Percentiles rank a stretch among this genome's conserved stretches.
Evolutionary conservation across 176 grass and related monocot genomes (phyloP).

Genomic region (Zea luxurians): DNA sequence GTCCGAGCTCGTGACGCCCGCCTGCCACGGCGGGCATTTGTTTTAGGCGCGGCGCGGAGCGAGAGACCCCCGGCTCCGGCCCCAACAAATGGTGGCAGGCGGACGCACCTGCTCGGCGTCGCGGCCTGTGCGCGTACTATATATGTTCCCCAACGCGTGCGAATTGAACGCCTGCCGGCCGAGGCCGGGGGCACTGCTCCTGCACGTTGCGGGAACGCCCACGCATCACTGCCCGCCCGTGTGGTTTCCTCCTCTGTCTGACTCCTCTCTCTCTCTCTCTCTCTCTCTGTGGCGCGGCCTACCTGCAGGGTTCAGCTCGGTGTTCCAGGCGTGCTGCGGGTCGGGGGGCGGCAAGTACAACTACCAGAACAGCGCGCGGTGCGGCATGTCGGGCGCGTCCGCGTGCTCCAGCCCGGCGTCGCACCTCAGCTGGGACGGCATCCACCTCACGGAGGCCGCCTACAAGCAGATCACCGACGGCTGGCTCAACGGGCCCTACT

Average conservation of each 20-base stretch:
- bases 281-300: no score
- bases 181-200: not conserved
- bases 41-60: not conserved
- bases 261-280: not conserved
- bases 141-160: not conserved
- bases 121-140: not conserved
- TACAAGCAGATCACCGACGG: constrained; percentile 65
- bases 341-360: constrained; percentile 64
- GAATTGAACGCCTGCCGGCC: not conserved
- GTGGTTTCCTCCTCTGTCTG: no score
- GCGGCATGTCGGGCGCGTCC: constrained; percentile 50
- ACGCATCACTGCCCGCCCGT: no score
- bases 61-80: not conserved
- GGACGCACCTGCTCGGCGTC: not conserved
- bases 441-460: constrained; percentile 83
- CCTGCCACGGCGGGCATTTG: not conserved
- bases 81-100: not conserved
- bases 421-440: constrained; percentile 83
- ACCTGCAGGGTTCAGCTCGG: constrained; percentile 54
- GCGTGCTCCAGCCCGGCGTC: constrained; percentile 50
- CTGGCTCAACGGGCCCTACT: constrained; percentile 63
- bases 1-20: not conserved
- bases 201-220: not conserved
- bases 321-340: constrained; percentile 59
- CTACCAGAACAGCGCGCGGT: constrained; percentile 60